phyloP scores from a whole-genome alignment of 306 rosid genomes.

The Clitoria ternatea region DNA sequence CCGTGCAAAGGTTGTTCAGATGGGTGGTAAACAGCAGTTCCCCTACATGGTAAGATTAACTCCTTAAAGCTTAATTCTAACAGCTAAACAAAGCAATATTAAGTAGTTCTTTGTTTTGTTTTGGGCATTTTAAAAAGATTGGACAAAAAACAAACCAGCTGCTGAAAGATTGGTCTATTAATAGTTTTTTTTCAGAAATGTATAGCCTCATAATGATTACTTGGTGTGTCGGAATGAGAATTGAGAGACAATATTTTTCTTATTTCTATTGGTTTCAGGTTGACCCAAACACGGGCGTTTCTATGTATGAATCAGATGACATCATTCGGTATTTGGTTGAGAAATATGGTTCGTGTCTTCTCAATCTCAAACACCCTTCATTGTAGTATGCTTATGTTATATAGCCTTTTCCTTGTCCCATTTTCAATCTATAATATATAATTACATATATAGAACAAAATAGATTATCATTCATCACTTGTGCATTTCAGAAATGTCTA shows the following conservation, averaged over 20 bases:
- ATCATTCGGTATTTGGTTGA: constrained; percentile 82
- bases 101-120: neutral
- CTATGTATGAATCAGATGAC: constrained; percentile 97
- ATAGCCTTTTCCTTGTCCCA: neutral
- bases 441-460: neutral
- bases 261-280: constrained; percentile 52
- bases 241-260: constrained; percentile 13
- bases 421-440: neutral
- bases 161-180: neutral
- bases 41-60: constrained; percentile 82
- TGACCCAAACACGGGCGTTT: constrained; percentile 87
- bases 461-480: neutral
- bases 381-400: neutral
- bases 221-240: neutral
- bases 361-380: constrained; percentile 5
- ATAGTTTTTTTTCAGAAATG: neutral
- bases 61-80: constrained; percentile 12
- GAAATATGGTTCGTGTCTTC: constrained; percentile 63
- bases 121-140: neutral
- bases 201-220: neutral
- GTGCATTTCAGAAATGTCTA: neutral
- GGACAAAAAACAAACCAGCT: too few species aligned
- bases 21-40: constrained; percentile 93
- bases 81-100: neutral
- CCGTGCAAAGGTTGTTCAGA: constrained; percentile 73